Conservation (phyloP, 129 eudicot species). For the Chrysanthemum lavandulifolium region DNA sequence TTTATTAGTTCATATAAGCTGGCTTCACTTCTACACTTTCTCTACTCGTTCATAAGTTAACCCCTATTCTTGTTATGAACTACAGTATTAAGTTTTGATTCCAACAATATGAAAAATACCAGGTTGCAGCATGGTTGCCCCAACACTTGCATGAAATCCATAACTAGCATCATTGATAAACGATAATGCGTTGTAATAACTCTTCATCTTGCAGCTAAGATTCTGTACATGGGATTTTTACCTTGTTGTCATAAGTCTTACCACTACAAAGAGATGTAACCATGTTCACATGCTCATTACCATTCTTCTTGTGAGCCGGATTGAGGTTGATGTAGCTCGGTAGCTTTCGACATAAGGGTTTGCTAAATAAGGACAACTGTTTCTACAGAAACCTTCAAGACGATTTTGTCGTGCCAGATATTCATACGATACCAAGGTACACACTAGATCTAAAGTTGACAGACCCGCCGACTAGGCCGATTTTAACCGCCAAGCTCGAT, state of each 20-base stretch:
- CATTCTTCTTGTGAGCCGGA: background rate
- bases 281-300: background rate
- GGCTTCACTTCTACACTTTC: background rate
- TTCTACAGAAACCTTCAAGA: no score
- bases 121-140: background rate
- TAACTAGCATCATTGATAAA: no score
- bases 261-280: background rate
- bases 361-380: no score
- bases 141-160: no score
- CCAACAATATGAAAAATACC: conserved; percentile 3
- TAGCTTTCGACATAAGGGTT: background rate
- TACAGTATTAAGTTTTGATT: background rate
- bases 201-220: no score
- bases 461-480: no score
- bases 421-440: no score
- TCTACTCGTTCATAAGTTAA: conserved; percentile 1
- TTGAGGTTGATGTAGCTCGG: background rate
- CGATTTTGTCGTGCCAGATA: no score
- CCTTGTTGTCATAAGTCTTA: background rate
- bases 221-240: background rate
- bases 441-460: no score
- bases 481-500: no score
- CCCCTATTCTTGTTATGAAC: background rate
- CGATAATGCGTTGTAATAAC: no score
- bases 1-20: conserved; percentile 13